Conservation (phyloP, 75 land plant species). For the Pinus albicaulis region DNA sequence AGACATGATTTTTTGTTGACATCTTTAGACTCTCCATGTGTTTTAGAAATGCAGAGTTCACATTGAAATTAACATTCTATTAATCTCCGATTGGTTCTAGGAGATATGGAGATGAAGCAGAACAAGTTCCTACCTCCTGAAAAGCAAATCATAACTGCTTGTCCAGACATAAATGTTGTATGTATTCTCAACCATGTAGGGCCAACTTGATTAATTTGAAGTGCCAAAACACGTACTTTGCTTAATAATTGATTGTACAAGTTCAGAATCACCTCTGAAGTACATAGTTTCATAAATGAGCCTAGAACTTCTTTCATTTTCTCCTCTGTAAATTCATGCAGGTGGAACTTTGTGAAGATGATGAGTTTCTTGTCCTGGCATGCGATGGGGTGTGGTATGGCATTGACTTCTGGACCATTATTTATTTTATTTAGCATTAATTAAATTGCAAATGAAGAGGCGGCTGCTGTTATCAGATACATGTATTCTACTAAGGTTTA, state of each 20-base stretch:
- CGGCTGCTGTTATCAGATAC: neutral
- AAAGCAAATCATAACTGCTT: constrained; percentile 40
- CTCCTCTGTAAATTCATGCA: neutral
- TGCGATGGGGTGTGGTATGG: constrained; percentile 49
- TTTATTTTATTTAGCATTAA: neutral
- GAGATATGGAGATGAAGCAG: constrained; percentile 45
- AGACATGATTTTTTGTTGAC: neutral
- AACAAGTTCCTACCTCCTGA: constrained; percentile 33
- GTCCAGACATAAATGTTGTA: constrained; percentile 35
- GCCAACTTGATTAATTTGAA: neutral
- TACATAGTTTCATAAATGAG: neutral
- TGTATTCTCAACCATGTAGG: constrained; percentile 1
- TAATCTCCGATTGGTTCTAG: constrained; percentile 9
- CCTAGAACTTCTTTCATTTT: neutral
- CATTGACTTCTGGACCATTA: neutral
- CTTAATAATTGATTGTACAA: neutral
- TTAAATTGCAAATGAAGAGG: neutral
- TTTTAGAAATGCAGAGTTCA: neutral
- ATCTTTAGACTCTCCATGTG: neutral
- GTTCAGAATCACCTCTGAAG: constrained; percentile 4
- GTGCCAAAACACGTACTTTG: neutral
- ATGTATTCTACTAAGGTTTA: neutral
- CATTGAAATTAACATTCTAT: neutral
- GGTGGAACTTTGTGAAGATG: constrained; percentile 37
- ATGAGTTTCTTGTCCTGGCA: constrained; percentile 43